Conservation (phyloP, 2,329 filamentous ascomycete genomes). For the Fusarium citri region DNA sequence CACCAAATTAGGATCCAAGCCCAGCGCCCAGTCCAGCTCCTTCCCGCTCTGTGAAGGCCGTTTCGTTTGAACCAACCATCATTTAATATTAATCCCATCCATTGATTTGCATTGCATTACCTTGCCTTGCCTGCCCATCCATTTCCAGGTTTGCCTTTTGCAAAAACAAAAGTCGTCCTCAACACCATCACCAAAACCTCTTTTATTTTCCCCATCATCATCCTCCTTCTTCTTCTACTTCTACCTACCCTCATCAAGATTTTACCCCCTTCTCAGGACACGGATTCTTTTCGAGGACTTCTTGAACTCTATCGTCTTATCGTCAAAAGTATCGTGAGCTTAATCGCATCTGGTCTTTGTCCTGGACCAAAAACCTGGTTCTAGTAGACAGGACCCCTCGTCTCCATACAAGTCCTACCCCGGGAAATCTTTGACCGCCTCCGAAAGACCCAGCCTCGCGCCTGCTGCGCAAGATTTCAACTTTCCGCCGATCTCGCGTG, state of each 20-base stretch:
- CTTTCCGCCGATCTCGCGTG: constrained; percentile 40
- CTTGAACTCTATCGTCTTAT: constrained; percentile 6
- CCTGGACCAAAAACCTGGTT: constrained; percentile 7
- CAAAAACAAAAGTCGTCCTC: constrained; percentile 20
- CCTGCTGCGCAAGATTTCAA: constrained; percentile 26
- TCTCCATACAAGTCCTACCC: constrained; percentile 38
- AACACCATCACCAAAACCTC: constrained; percentile 37
- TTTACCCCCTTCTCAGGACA: background rate
- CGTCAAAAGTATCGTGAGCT: background rate
- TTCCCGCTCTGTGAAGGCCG: constrained; percentile 16
- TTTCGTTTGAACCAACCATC: constrained; percentile 15
- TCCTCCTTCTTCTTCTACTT: constrained; percentile 19
- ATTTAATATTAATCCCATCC: background rate
- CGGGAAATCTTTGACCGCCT: constrained; percentile 47
- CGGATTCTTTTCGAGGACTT: constrained; percentile 19
- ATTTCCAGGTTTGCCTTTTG: constrained; percentile 18
- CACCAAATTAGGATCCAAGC: background rate
- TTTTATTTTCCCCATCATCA: constrained; percentile 16
- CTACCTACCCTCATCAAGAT: constrained; percentile 7
- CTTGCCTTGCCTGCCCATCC: constrained; percentile 12
- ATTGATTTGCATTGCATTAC: constrained; percentile 12
- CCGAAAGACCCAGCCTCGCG: constrained; percentile 37
- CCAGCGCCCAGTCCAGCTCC: constrained; percentile 5
- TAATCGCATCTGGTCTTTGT: background rate
- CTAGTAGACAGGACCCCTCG: constrained; percentile 31